Conservation (phyloP, 1,139 yeast species). For the Geotrichum candidum region DNA sequence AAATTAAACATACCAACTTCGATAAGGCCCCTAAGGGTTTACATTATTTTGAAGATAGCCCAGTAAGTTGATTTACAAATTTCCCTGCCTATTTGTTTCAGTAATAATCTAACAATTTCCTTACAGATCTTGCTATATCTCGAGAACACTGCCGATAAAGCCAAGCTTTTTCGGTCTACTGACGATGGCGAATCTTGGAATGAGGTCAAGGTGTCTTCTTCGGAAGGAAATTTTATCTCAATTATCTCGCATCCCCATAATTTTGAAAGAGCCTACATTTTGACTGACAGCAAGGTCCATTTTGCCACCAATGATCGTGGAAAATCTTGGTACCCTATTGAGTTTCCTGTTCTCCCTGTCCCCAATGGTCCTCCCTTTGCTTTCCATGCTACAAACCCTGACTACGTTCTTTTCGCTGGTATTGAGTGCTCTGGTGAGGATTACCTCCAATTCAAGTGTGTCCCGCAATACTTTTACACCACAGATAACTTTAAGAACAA, state of each 20-base stretch:
- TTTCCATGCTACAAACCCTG: conserved; percentile 43
- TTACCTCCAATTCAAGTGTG: conserved; percentile 34
- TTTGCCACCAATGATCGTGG: conserved; percentile 56
- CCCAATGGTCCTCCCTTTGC: conserved; percentile 27
- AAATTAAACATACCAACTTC: conserved; percentile 13
- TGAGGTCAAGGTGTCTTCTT: conserved; percentile 30
- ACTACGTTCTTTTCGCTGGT: conserved; percentile 41
- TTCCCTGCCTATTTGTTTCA: neutral
- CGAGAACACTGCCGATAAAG: conserved; percentile 24
- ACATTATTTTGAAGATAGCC: conserved; percentile 23
- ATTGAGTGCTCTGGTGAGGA: conserved; percentile 37
- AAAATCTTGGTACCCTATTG: conserved; percentile 48
- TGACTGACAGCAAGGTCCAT: conserved; percentile 39
- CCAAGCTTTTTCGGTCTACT: conserved; percentile 41
- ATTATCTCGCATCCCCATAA: conserved; percentile 45
- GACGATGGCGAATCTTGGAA: conserved; percentile 59
- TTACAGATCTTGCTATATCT: conserved; percentile 38
- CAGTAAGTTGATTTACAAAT: conserved; percentile 16
- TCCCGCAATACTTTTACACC: conserved; percentile 43
- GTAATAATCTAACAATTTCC: neutral
- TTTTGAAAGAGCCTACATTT: conserved; percentile 48
- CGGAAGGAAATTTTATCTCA: conserved; percentile 30
- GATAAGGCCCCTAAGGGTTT: conserved; percentile 20
- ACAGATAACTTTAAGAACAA: conserved; percentile 47
- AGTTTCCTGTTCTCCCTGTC: conserved; percentile 24